Base-by-base conservation (phyloP, 768 basidiomycete species). In the Macrolepiota dolichaula region DNA sequence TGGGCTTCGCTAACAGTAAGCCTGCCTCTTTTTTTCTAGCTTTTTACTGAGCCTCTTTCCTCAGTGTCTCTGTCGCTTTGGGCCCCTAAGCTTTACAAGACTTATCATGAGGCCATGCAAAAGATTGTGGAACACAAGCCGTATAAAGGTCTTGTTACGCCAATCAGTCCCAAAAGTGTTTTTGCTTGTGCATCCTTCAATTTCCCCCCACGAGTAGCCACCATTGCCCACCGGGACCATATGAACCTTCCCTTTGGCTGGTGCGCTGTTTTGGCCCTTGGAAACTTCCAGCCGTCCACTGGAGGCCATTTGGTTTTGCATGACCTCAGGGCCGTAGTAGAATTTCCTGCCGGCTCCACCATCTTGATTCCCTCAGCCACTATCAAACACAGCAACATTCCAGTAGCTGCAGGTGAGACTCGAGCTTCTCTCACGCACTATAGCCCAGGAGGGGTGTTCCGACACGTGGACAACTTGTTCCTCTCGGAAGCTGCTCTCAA, bases 401-500 rank as follows among this genome's bases (percentile, higher is more conserved):
- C 38, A 4, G 38, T 38, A 11, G 12, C 11, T 11, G 35, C 11
- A 2, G 50, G 50, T 12, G 49, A 59, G 13, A 11, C 6, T 13
- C 10, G 58, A 7, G 36, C 47, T 13, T 59, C 58, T 6, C 29
- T 59, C 27, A 52, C 58, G 4, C 47, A 59, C 12, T 59, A 36
- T 24, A 35, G 17, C 3, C n/a, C 58, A 13, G 58, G 58, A 7
- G 47, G 58, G 13, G 32, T 51, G 3, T 36, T 59, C 25, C 50
- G 58, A 11, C 52, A 19, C 22, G 58, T 51, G 12, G 58, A 59
- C 29, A 59, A 59, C 37, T 17, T 17, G 13, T 59, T 59, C 24
- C 58, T 4, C 10, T 38, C 50, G 13, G 29, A 51, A 36, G 15
- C 24, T 0, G 9, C 3, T 17, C 36, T 53, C 10, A 7, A 29